Evolutionary conservation across 2,329 filamentous ascomycete species (phyloP).

Genomic region (Lasiodiplodia theobromae): DNA sequence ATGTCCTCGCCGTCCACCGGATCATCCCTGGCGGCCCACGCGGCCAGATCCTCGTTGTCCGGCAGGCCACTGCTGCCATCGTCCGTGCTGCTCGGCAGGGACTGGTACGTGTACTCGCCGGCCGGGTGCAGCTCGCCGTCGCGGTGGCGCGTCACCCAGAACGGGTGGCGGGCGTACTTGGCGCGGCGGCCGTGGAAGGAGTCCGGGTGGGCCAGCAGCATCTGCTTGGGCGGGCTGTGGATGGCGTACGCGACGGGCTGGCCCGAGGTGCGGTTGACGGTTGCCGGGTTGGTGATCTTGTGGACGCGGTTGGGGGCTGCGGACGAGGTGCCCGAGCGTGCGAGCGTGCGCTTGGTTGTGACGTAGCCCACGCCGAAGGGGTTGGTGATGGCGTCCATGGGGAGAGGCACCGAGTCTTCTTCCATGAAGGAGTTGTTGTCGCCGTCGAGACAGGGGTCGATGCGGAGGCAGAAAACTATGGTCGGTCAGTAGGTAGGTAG

Average conservation of each 20-base stretch:
- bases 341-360: slow-evolving; percentile 25
- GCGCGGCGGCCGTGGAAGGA: slow-evolving; percentile 38
- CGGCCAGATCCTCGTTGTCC: slow-evolving; percentile 35
- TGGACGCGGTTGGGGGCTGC: slow-evolving; percentile 48
- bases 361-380: slow-evolving; percentile 17
- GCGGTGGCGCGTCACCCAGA: slow-evolving; percentile 40
- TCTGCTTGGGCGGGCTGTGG: slow-evolving; percentile 43
- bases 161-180: slow-evolving; percentile 37
- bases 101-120: slow-evolving; percentile 40
- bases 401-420: slow-evolving; percentile 39
- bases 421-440: slow-evolving; percentile 43
- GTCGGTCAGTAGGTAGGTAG: not conserved
- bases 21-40: slow-evolving; percentile 27
- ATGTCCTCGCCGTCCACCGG: slow-evolving; percentile 42
- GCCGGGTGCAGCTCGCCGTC: slow-evolving; percentile 39
- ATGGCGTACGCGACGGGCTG: slow-evolving; percentile 61
- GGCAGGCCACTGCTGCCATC: too few relatives aligned
- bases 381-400: slow-evolving; percentile 20
- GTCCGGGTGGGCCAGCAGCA: slow-evolving; percentile 36
- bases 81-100: slow-evolving; percentile 32
- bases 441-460: slow-evolving; percentile 53
- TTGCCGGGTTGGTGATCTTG: slow-evolving; percentile 57
- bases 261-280: slow-evolving; percentile 58
- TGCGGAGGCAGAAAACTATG: slow-evolving; percentile 51
- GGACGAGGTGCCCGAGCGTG: slow-evolving; percentile 31